A percentile compares a stretch with the other conserved stretches of the same genome.
Evolutionary conservation across 2,329 filamentous ascomycete species (phyloP).

Genomic region (Pyrenochaeta sp.): DNA sequence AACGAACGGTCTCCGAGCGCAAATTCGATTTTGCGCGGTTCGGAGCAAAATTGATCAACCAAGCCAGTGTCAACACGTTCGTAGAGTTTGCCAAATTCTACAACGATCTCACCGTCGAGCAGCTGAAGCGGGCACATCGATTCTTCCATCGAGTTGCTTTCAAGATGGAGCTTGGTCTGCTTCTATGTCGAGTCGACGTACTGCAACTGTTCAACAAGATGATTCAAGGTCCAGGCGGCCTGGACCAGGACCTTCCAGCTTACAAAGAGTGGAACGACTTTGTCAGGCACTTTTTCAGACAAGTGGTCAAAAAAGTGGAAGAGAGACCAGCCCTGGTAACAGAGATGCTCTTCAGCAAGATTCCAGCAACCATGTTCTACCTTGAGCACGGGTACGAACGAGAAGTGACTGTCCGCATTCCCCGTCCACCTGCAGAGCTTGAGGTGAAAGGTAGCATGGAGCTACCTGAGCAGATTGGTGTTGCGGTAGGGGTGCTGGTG

Average conservation of each 20-base stretch:
- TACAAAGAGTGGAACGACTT: conserved; percentile 94
- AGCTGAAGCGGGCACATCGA: conserved; percentile 89
- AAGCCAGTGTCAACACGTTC: conserved; percentile 89
- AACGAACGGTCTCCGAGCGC: conserved; percentile 77
- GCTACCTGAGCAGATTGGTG: conserved; percentile 72
- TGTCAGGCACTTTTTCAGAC: conserved; percentile 80
- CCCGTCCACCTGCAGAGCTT: conserved; percentile 78
- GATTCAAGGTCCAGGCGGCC: conserved; percentile 83
- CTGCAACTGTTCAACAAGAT: conserved; percentile 87
- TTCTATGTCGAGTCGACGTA: conserved; percentile 91
- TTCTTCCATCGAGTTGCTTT: conserved; percentile 95
- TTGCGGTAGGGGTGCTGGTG: conserved; percentile 79
- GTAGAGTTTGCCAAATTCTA: conserved; percentile 81
- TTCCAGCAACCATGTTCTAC: conserved; percentile 81
- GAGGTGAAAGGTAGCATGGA: conserved; percentile 79
- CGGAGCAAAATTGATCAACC: conserved; percentile 78
- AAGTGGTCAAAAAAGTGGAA: conserved; percentile 82
- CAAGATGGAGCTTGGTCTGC: conserved; percentile 88
- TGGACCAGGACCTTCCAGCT: conserved; percentile 70
- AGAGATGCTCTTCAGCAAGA: conserved; percentile 95
- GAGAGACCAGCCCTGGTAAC: conserved; percentile 85
- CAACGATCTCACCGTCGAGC: conserved; percentile 76
- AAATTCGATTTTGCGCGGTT: conserved; percentile 95
- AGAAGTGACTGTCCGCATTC: conserved; percentile 70
- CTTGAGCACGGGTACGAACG: conserved; percentile 90